Evolutionary conservation across 345 rosid species (phyloP), one percentile per base, ranked within the genome.

Genomic region (Heritiera littoralis): DNA sequence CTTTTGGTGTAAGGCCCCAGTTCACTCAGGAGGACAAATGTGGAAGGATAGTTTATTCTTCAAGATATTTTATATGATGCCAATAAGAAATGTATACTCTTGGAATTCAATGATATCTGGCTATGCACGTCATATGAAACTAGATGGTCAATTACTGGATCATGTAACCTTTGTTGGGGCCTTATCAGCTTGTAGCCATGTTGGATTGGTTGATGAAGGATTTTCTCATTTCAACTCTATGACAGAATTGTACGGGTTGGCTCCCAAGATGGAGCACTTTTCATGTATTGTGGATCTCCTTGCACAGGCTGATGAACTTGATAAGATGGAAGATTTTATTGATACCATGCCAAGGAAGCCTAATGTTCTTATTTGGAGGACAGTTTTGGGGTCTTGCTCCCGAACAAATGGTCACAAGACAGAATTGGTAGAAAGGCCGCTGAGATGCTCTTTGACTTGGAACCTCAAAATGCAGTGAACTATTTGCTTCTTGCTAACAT

Each of bases 101-200:
- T 94, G 98, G 98, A 94, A 92, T 84, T 94, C 97, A 30, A 90
- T 94, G 98, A 90, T 94, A 72, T 90, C 93, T 0, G 97, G 94
- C 60, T 90, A 81, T 80, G 96, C 98, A 66, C 91, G 96, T 64
- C 98, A 94, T 66, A 91, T 94, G 97, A 91, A 91, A 86, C 83
- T 82, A 52, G 83, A 82, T 49, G 89, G 91, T 58, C 88, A 86
- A 58, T 81, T 78, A 41, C 97, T 93, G 30, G 94, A 94, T 82
- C 96, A 91, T 56, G 94, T 94, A 58, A 94, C 98, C 18, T 94
- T 92, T 74, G 94, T 93, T 28, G 98, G 94, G 81, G 93, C 93
- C 74, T 84, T 94, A 76, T 89, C 98, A 45, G 98, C 97, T 81
- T 94, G 98, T 84, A 92, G 97, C 78, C 97, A 93, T 17, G 86